These are phyloP conservation scores for Cunninghamia lanceolata DNA, from an alignment of 75 land plant species.

Conservation along the genomic window DNA sequence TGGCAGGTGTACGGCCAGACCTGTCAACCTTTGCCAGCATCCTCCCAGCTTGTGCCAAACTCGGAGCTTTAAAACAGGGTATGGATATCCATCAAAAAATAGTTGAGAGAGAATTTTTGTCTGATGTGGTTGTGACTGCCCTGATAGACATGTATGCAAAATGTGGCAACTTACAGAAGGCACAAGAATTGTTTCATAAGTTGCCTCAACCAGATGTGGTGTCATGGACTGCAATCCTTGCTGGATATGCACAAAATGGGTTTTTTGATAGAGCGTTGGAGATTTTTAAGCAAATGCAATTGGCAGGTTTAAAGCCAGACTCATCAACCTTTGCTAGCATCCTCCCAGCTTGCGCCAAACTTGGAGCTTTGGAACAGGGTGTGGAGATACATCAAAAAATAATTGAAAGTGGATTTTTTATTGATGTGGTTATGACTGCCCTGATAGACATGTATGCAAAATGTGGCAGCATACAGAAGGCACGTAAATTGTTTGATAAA, in stretches of 20 bases:
- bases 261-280: conserved; percentile 23
- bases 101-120: background rate
- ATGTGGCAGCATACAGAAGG: conserved; percentile 1
- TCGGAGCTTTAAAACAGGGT: background rate
- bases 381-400: conserved; percentile 11
- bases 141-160: conserved; percentile 53
- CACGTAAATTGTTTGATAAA: background rate
- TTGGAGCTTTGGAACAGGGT: conserved; percentile 12
- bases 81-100: background rate
- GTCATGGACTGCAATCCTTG: conserved; percentile 52
- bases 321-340: conserved; percentile 36
- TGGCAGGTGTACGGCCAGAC: background rate
- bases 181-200: conserved; percentile 38
- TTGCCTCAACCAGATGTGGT: conserved; percentile 46
- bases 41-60: background rate
- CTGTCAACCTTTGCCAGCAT: background rate
- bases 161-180: conserved; percentile 23
- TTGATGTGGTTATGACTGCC: background rate
- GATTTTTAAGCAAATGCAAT: conserved; percentile 19
- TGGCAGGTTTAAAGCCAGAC: conserved; percentile 28
- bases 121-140: conserved; percentile 34
- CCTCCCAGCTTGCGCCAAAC: conserved; percentile 28
- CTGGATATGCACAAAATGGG: conserved; percentile 47
- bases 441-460: conserved; percentile 1
- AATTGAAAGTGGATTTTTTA: background rate